Base-by-base conservation (phyloP, 345 rosid genomes). In the Linum trigynum region DNA sequence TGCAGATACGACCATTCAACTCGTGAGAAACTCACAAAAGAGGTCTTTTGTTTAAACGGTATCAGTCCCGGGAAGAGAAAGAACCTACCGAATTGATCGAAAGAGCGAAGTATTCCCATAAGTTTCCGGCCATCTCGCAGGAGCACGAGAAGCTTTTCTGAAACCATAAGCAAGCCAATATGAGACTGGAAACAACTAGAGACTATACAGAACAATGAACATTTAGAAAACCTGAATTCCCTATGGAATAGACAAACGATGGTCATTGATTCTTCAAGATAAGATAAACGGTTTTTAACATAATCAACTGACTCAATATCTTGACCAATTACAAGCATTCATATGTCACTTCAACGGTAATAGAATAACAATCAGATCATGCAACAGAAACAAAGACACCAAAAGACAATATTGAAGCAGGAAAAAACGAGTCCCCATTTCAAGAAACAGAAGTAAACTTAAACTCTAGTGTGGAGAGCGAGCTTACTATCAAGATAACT, bases 121-220 rank as follows among this genome's bases (percentile, higher is more conserved):
- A 92, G 91, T 78, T 94, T 94, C 64, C 97, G 77, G 15, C 92
- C 95, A 82, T 91, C 99, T 65, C 99, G 82, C 62, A 94, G 90
- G 61, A 90, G 81, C 68, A 94, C 92, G 68, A 94, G 96, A 51
- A 94, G 83, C 71, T 91, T 94, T 80, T 82, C 99, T 94, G 83
- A 72, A 23, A 73, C 61, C 68, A 80, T 23, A 43, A 57, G 8
- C 53, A 48, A 60, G n/a, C 32, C 17, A 23, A 23, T 23, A 43
- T 15, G 38, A 55, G 56, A 43, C 35, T 38, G 2, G 60, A 66
- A 66, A 57, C 61, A 57, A 66, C 37, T 8, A 50, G 53, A 50
- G 32, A 23, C 36, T 42, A 71, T 7, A 37, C 56, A 50, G 32
- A 23, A 23, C 51, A 36, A 4, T 5, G 39, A 39, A 62, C 51